Evolutionary conservation across 352 stramenopile species (phyloP), one percentile per base, ranked within the genome.

Genomic region (Phytophthora meadii): DNA sequence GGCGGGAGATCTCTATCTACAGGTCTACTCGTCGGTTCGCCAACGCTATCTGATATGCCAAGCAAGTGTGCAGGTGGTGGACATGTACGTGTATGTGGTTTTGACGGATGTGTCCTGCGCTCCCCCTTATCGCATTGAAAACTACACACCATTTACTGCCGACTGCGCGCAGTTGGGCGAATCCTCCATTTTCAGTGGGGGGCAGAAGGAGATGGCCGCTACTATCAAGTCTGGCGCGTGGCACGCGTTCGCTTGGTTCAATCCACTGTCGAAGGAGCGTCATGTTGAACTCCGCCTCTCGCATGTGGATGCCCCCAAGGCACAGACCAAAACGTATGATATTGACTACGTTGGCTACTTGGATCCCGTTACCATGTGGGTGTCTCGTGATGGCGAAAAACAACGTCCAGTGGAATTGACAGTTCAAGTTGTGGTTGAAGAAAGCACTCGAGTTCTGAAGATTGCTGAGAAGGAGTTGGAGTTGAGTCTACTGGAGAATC

Each of bases 61-160:
- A 52, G 88, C 83, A 36, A 94, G 86, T 50, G 84, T 96, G 17
- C 88, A 96, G 54, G 81, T 96, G 24, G 82, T 96, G n/a, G 88
- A 93, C 36, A 92, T 92, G 81, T 93, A 96, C 54, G 79, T 96
- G 15, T 96, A 94, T 61, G 86, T 96, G 11, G 87, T 94, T 50
- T 61, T 96, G 47, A 94, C 74, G 22, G 88, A 96, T 61, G 83
- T 90, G 10, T 96, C 86, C 0, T 86, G 79, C 22, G 78, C 84
- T 15, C 88, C 88, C 7, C 88, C 88, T 15, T 96, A 94, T 65
- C 84, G 88, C 7, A 89, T 96, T 45, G 88, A 96, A 70, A 96
- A 96, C 65, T 96, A 87, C 61, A 94, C 88, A n/a, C 86, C 84
- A 44, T 94, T 88, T 54, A 87, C 65, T 34, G 79, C 93, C n/a